phyloP scores from a whole-genome alignment of 2,329 filamentous ascomycete genomes.

The Curvularia eragrostidis region DNA sequence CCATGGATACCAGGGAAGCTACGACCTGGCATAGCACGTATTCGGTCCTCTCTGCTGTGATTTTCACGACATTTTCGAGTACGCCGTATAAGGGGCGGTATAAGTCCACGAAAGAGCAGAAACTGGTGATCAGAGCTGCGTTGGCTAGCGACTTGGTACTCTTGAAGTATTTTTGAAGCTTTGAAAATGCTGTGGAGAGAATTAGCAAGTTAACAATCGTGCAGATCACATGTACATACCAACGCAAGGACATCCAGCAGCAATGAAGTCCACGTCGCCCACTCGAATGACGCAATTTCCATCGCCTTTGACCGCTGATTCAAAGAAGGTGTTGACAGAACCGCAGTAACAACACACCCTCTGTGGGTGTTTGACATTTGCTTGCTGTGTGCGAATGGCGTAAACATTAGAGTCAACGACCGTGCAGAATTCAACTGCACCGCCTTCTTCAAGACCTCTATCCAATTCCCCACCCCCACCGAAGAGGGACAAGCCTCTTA shows the following conservation, averaged over 20 bases:
- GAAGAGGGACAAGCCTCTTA: conserved; percentile 71
- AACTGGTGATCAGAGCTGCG: conserved; percentile 78
- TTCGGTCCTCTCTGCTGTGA: conserved; percentile 62
- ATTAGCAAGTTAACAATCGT: not conserved
- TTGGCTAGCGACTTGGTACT: conserved; percentile 68
- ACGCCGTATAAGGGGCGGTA: conserved; percentile 77
- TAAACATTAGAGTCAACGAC: conserved; percentile 69
- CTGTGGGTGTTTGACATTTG: conserved; percentile 61
- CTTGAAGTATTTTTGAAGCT: conserved; percentile 65
- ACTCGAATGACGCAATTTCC: conserved; percentile 60
- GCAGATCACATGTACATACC: conserved; percentile 21
- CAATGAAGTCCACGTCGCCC: conserved; percentile 72
- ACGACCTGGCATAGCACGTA: conserved; percentile 78
- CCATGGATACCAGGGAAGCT: conserved; percentile 74
- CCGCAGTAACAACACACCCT: conserved; percentile 67
- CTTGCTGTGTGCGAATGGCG: conserved; percentile 76
- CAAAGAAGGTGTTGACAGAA: conserved; percentile 73
- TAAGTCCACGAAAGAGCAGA: conserved; percentile 75
- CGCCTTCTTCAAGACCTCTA: conserved; percentile 75
- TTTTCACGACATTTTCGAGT: conserved; percentile 76
- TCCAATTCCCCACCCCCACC: conserved; percentile 81
- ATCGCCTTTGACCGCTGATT: conserved; percentile 60
- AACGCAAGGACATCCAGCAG: conserved; percentile 77
- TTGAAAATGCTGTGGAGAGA: conserved; percentile 66
- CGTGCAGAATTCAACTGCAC: conserved; percentile 68